Evolutionary conservation across 2,329 filamentous ascomycete genomes (phyloP).

Genomic region (Fusarium domesticum): DNA sequence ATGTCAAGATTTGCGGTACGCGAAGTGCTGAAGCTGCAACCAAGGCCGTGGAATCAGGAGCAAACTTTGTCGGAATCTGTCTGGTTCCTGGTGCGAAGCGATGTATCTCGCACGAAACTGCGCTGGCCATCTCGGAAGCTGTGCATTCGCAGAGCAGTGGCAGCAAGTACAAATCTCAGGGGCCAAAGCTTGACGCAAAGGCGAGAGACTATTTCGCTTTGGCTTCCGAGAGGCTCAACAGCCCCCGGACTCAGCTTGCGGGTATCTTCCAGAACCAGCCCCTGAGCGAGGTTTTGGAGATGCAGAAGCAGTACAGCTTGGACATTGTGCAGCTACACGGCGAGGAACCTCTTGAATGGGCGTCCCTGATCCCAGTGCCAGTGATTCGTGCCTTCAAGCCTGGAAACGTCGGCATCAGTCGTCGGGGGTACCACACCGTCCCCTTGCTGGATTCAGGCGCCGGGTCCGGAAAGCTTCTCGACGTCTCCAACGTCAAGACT

Average conservation of each 20-base stretch:
- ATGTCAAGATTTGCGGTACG: slow-evolving; percentile 96
- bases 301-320: slow-evolving; percentile 71
- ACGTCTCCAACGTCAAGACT: slow-evolving; percentile 65
- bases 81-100: slow-evolving; percentile 79
- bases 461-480: slow-evolving; percentile 77
- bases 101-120: slow-evolving; percentile 74
- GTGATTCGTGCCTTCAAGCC: slow-evolving; percentile 86
- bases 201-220: slow-evolving; percentile 70
- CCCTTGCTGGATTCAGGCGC: slow-evolving; percentile 84
- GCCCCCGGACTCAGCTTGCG: slow-evolving; percentile 70
- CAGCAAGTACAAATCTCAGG: slow-evolving; percentile 33
- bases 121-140: slow-evolving; percentile 73
- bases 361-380: slow-evolving; percentile 81
- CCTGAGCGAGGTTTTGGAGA: slow-evolving; percentile 73
- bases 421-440: slow-evolving; percentile 76
- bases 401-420: slow-evolving; percentile 65
- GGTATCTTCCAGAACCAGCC: slow-evolving; percentile 94
- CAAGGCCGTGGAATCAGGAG: slow-evolving; percentile 78
- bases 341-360: slow-evolving; percentile 89
- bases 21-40: slow-evolving; percentile 76
- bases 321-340: slow-evolving; percentile 94
- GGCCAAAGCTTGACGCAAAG: slow-evolving; percentile 26
- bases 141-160: slow-evolving; percentile 66
- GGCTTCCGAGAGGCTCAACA: slow-evolving; percentile 46
- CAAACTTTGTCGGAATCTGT: slow-evolving; percentile 91